Base-by-base conservation (phyloP, 805 yeast genomes). In the Wickerhamiella sergipiensis region DNA sequence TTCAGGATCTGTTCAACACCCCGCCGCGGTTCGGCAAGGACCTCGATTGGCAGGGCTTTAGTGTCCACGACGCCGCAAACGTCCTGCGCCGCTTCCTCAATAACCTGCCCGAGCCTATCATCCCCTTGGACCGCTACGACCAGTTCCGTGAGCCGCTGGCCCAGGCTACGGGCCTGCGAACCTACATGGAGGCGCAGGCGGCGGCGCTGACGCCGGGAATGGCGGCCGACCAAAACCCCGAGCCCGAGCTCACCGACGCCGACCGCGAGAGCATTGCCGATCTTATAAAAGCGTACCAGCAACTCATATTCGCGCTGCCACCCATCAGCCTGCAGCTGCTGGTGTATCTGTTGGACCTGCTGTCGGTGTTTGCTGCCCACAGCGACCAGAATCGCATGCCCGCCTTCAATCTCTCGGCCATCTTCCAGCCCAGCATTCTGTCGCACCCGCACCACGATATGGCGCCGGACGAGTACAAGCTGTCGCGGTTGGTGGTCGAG, bases 51-150 rank as follows among this genome's bases (percentile, higher is more conserved):
- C 88, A 85, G 47, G 90, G 95, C 0, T 92, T 79, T 67, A 86
- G 88, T 0, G 97, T 90, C 12, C 98, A 92, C 68, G 99, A 92
- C 66, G 97, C 96, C 1, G 95, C 97, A 1, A 85, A 92, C 18
- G 72, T 92, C 21, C 75, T 92, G 52, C 76, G 97, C 63, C 73
- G 98, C 51, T 92, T 78, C 64, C 72, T 92, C 55, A 87, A 88
- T 61, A 81, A 87, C 45, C 74, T 92, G 51, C 94, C 95, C 0
- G 97, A 92, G 61, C 97, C 97, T 0, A 73, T 92, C 51, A 80
- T 92, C 19, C 96, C 97, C 0, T 70, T 86, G 36, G 75, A 75
- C 3, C 67, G 79, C 53, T 92, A 90, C 64, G 86, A 84, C 57
- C 71, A 71, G 24, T 92, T 90, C 62, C 75, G 97, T 59, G 78